Conservation (phyloP, 2,329 filamentous ascomycete genomes). For the Aotearoamyces nothofagi region DNA sequence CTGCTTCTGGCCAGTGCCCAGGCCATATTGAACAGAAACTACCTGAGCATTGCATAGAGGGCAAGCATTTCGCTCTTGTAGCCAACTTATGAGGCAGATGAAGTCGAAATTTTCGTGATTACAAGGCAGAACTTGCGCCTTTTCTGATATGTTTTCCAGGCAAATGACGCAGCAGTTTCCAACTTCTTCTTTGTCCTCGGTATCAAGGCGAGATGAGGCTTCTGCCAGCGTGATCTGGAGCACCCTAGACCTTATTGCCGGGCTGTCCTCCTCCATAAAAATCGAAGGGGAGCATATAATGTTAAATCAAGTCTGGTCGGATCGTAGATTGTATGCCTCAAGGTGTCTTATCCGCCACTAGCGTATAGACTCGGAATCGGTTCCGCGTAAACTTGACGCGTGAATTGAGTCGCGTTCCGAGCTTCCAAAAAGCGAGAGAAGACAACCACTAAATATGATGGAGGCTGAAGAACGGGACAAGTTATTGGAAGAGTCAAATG, state of each 20-base stretch:
- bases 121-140: constrained; percentile 61
- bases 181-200: constrained; percentile 17
- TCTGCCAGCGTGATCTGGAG: constrained; percentile 28
- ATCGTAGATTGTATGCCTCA: no score
- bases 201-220: constrained; percentile 17
- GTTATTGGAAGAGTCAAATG: constrained; percentile 22
- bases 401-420: no score
- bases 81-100: constrained; percentile 69
- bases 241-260: constrained; percentile 25
- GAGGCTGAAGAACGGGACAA: constrained; percentile 10
- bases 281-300: no score
- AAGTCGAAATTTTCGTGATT: constrained; percentile 74
- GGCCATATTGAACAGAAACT: constrained; percentile 48
- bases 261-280: constrained; percentile 22
- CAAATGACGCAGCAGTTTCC: constrained; percentile 69
- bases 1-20: constrained; percentile 32
- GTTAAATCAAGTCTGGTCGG: no score
- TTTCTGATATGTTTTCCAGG: constrained; percentile 58
- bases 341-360: no score
- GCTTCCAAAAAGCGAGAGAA: no score
- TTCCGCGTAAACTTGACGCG: no score
- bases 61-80: constrained; percentile 56
- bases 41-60: constrained; percentile 58
- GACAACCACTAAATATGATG: no score
- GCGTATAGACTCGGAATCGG: no score